Base-by-base conservation (phyloP, 2,329 filamentous ascomycete species). In the Penicillium paneum region DNA sequence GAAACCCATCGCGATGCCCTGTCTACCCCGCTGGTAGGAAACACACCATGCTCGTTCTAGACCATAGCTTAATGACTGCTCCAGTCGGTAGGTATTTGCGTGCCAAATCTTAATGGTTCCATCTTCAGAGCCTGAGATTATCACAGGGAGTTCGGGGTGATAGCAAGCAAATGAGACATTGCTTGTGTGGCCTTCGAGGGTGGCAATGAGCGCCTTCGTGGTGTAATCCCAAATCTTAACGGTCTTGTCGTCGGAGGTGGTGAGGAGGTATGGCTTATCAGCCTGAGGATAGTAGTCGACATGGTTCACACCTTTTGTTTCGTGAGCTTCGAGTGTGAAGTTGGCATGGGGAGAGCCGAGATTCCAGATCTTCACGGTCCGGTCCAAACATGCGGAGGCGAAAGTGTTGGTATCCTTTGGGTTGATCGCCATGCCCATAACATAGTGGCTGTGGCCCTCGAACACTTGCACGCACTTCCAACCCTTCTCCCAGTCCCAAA, bases 151-250 rank as follows among this genome's bases (percentile, higher is more conserved):
- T 75, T 97, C 93, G 2, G 94, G 94, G 75, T 99, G 94, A 72
- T 97, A 99, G 75, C 92, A 95, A 46, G 94, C 94, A 69, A 97
- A 99, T 3, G 92, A 97, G 44, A 99, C 94, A 69, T 99, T 99
- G 75, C 92, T 96, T 29, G 91, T 96, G 74, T 99, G 94, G 28
- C 94, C 94, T 74, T 99, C 94, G 44, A 99, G 82, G 3, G 93
- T 97, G 29, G 94, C 94, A 70, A 97, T 97, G 62, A 97, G 81
- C 12, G 91, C 94, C 78, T 99, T 99, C 45, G 92, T 97, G 12
- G 93, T 97, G 79, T 99, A 97, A 72, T 99, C 94, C 93, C 94
- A 99, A 52, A 99, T 85, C 81, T 97, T 97, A 66, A 97, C 91
- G 0, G 93, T 97, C 67, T 90, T 86, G 75, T 97, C 94, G 72